Evolutionary conservation across 108 stramenopile genomes (phyloP), one percentile per base, ranked within the genome.

Genomic region (Seminavis robusta): DNA sequence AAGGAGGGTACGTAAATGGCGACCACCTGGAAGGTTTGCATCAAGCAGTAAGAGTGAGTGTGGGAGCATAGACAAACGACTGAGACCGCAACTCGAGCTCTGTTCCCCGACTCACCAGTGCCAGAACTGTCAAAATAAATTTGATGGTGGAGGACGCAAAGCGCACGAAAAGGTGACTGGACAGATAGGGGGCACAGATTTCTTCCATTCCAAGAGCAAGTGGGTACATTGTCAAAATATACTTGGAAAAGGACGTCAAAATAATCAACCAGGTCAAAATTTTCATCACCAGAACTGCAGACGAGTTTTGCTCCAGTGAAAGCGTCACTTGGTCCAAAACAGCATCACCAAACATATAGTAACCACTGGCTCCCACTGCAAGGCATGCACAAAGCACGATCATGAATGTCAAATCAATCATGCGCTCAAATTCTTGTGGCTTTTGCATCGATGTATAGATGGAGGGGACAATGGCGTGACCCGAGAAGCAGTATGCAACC

Each of bases 151-250:
- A 74, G 32, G 72, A 67, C 21, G 71, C 67, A 46, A 78, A 17
- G 40, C 65, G 73, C 73, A 80, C 75, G 17, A 63, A 60, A 17
- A 52, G 42, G 37, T 89, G 81, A 48, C 65, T 80, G 3, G 88
- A 77, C 33, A 89, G 38, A 28, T 57, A 73, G 39, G 65, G 76
- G 13, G 89, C 81, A 28, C 84, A 41, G 53, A 90, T 76, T 45
- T 90, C 89, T 73, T 86, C 84, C 39, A 90, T 67, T n/a, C 84
- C 89, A 49, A 90, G 75, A 5, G 84, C 84, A 32, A 83, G 52
- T n/a, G 89, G 89, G 52, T 84, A 90, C 80, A 86, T 83, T 20
- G 89, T 90, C 44, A 90, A 73, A 7, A 80, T 82, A 32, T 80
- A 70, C 52, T 90, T 90, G 36, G 80, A 81, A 40, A 74, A 80